Base-by-base conservation (phyloP, 306 rosid genomes). In the Luffa acutangula region DNA sequence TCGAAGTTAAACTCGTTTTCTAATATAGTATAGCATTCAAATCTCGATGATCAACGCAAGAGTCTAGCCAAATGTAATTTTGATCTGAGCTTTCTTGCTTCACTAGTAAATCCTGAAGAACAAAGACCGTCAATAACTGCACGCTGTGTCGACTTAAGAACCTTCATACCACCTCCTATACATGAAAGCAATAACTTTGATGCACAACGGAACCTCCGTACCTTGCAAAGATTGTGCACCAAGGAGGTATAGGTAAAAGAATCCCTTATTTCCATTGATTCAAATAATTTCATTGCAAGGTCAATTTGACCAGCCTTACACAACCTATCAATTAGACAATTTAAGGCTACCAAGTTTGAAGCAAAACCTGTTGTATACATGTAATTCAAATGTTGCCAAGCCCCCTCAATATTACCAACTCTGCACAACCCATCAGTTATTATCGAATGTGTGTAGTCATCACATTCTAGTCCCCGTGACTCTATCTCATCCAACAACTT, bases 161-260 rank as follows among this genome's bases (percentile, higher is more conserved):
- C 82, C 71, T 64, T 79, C 81, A 84, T 87, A n/a, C 95, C 94
- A 36, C 79, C 58, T 85, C 85, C 87, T 60, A 89, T 37, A 81
- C 92, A 88, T 78, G 85, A 76, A 56, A 87, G 11, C 86, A 92
- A 81, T 78, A 88, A 73, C 81, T 90, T 91, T 43, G 96, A 88
- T 4, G 98, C 97, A 79, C 80, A 76, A 41, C 81, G 85, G 37
- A 82, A 87, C 84, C 88, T 86, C 39, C 91, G 33, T 39, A 82
- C 90, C 89, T 80, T 87, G 88, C 96, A 94, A 87, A 94, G 98
- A 85, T 87, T 89, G 81, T 87, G 87, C 86, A 88, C 91, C 85
- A 90, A 81, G 69, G 90, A 89, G 69, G 90, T 86, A 76, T 88
- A 89, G 2, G 95, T 87, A 80, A 85, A 79, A 31, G 89, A 84